Evolutionary conservation across 2,329 filamentous ascomycete species (phyloP).

Genomic region (Calonectria henricotiae): DNA sequence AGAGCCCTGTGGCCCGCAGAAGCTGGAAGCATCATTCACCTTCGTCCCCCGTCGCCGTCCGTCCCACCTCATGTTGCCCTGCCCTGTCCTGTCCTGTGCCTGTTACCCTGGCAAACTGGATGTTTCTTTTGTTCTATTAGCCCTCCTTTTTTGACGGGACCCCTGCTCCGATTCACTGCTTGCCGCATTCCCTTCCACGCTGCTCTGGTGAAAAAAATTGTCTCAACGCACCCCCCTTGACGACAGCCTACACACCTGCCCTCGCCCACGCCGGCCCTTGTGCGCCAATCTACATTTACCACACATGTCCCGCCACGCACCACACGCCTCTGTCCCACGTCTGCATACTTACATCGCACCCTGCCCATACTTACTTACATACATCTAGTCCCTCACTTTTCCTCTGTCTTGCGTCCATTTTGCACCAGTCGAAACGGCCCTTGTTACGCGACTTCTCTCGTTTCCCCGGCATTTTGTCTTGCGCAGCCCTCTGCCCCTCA

Average conservation of each 20-base stretch:
- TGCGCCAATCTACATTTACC: constrained; percentile 51
- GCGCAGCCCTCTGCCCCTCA: constrained; percentile 41
- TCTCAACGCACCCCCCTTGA: constrained; percentile 50
- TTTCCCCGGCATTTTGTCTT: constrained; percentile 35
- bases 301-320: constrained; percentile 53
- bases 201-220: constrained; percentile 51
- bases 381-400: constrained; percentile 44
- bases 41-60: constrained; percentile 13
- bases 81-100: constrained; percentile 6
- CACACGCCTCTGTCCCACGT: constrained; percentile 42
- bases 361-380: constrained; percentile 44
- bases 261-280: constrained; percentile 42
- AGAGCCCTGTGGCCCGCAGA: constrained; percentile 32
- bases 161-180: constrained; percentile 42
- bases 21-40: constrained; percentile 19
- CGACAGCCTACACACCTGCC: constrained; percentile 43
- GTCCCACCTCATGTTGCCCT: constrained; percentile 28
- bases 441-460: constrained; percentile 35
- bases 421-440: constrained; percentile 39
- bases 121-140: constrained; percentile 27
- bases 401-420: constrained; percentile 35
- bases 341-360: constrained; percentile 49
- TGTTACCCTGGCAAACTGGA: constrained; percentile 24
- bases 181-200: constrained; percentile 48
- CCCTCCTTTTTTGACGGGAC: constrained; percentile 22